Conservation (phyloP, 257 asterid genomes). For the Nicotiana undulata region DNA sequence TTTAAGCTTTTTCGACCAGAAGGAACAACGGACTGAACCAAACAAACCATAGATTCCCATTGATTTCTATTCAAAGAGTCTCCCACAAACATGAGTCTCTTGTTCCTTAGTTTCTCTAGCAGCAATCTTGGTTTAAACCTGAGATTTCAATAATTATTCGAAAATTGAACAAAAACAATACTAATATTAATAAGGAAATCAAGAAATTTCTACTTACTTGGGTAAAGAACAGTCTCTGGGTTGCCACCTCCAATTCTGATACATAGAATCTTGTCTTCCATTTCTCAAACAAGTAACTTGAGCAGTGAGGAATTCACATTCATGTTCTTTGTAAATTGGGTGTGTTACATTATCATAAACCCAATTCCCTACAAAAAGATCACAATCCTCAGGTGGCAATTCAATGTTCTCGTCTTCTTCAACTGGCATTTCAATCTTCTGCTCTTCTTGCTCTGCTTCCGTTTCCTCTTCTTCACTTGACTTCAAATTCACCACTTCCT, state of each 20-base stretch:
- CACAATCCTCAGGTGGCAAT: conserved; percentile 57
- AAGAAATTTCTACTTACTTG: conserved; percentile 22
- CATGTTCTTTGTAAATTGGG: conserved; percentile 57
- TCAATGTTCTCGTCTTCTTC: conserved; percentile 35
- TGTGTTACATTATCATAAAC: conserved; percentile 47
- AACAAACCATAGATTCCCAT: conserved; percentile 84
- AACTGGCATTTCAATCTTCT: conserved; percentile 24
- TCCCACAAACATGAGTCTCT: conserved; percentile 81
- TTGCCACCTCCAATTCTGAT: conserved; percentile 86
- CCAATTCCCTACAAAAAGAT: conserved; percentile 65
- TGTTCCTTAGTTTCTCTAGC: conserved; percentile 68
- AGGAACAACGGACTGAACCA: conserved; percentile 52
- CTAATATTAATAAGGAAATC: not conserved
- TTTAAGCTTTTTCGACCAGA: conserved; percentile 49
- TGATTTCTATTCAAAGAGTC: conserved; percentile 75
- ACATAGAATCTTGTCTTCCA: conserved; percentile 55
- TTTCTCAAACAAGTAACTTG: conserved; percentile 77
- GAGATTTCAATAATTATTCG: not conserved
- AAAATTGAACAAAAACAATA: not conserved
- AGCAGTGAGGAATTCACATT: conserved; percentile 61
- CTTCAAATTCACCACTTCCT: not conserved
- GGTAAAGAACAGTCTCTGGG: conserved; percentile 75
- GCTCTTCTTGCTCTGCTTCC: conserved; percentile 17
- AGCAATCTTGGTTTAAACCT: conserved; percentile 62
- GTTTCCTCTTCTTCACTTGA: conserved; percentile 9